Evolutionary conservation across 768 basidiomycete species (phyloP), one percentile per base, ranked within the genome.

Genomic region (Termitomyces sp.): DNA sequence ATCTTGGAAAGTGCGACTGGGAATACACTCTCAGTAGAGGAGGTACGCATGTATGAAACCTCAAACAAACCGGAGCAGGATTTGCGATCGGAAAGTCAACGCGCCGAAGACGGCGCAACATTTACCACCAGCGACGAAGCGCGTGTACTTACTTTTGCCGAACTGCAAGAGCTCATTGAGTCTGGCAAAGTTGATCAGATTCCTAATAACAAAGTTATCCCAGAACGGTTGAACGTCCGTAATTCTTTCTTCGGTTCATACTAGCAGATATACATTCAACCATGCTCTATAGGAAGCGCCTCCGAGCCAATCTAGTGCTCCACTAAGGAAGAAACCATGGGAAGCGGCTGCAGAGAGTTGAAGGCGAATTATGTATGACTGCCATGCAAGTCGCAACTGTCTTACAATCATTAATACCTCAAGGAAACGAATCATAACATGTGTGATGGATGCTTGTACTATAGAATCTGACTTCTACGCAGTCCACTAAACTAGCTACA

Each of bases 171-270:
- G 37, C 73, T 92, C 57, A 87, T 92, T 57, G 82, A 88, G 62
- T 74, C 85, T 19, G 89, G 89, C 17, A 82, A 78, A 60, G 79
- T 82, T 3, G 86, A 89, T 60, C 71, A 84, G 65, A 89, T 92
- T 38, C 90, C 90, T 1, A 87, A 91, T 63, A 92, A 91, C 66
- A 88, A 84, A 61, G 58, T 77, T 53, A 89, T 92, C 45, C 83
- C 86, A 0, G 76, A 85, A n/a, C 71, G 66, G 2, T 62, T 91
- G 37, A 88, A 85, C 70, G 90, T 89, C 64, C 60, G 81, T 67
- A 21, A 49, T 57, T 33, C 53, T 41, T 38, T 30, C 41, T 60
- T 50, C 49, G 23, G 11, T 40, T 54, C 21, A 21, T 51, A 37
- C 43, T 52, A 41, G 37, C 30, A 12, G 46, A 56, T 51, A 43